These are phyloP conservation scores for Saitoella complicata DNA, from an alignment of 805 yeast species.

Conservation along the genomic window DNA sequence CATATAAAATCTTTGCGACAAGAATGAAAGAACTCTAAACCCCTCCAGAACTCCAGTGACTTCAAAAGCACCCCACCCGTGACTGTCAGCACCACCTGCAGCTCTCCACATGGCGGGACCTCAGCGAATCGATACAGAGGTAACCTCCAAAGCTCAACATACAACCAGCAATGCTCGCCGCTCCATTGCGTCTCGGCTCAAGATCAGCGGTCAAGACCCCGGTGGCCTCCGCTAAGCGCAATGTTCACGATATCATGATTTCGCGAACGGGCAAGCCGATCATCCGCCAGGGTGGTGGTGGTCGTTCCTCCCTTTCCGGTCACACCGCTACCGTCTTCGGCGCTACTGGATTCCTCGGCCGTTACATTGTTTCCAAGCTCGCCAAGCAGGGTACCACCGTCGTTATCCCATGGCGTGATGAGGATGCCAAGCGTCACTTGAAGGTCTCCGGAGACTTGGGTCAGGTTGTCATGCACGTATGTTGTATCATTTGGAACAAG, in stretches of 20 bases:
- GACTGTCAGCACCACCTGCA: too few species aligned
- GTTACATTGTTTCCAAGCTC: conserved; percentile 50
- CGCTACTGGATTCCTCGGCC: conserved; percentile 63
- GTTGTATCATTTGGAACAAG: background rate
- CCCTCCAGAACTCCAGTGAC: too few species aligned
- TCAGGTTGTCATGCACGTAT: conserved; percentile 30
- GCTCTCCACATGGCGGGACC: too few species aligned
- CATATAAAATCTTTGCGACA: too few species aligned
- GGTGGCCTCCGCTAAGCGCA: too few species aligned
- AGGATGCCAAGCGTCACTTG: conserved; percentile 56
- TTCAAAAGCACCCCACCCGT: too few species aligned
- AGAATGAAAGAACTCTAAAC: too few species aligned
- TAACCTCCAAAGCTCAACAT: too few species aligned
- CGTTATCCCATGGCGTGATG: conserved; percentile 70
- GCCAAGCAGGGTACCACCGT: conserved; percentile 52
- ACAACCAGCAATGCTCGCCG: too few species aligned
- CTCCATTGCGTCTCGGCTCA: too few species aligned
- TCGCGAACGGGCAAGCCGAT: conserved; percentile 62
- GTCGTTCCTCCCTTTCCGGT: conserved; percentile 69
- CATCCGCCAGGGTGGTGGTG: conserved; percentile 59
- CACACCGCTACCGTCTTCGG: conserved; percentile 83
- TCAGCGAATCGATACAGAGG: too few species aligned
- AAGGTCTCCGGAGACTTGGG: conserved; percentile 79
- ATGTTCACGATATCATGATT: conserved; percentile 31
- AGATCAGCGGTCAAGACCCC: too few species aligned